Percentiles rank a stretch among this genome's conserved stretches.
Evolutionary conservation across 306 rosid genomes (phyloP).

Genomic region (Oxytropis ochrocephala): DNA sequence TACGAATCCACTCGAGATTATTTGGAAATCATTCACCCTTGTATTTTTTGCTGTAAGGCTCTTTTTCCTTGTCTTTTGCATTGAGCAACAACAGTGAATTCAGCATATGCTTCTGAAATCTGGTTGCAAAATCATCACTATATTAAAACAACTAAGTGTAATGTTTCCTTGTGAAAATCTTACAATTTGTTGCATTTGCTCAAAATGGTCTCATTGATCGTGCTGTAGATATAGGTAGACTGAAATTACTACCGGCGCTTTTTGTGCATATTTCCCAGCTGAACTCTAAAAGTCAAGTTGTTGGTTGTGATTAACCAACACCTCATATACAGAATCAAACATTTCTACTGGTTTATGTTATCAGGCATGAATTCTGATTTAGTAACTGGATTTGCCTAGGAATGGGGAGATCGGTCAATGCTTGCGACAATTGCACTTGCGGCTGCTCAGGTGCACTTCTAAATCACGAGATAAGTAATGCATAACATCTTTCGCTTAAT

Average conservation of each 20-base stretch:
- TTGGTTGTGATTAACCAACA: neutral
- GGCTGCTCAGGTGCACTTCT: constrained; percentile 82
- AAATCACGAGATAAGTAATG: neutral
- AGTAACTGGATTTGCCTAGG: constrained; percentile 45
- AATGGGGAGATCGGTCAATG: constrained; percentile 99
- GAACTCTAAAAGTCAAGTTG: neutral
- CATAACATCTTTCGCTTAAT: neutral
- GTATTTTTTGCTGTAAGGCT: constrained; percentile 88
- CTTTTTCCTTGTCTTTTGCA: constrained; percentile 3
- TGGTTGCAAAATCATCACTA: constrained; percentile 1
- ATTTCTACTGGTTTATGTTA: neutral
- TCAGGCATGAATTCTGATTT: constrained; percentile 7
- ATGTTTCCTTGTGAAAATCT: constrained; percentile 8
- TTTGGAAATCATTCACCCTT: constrained; percentile 95
- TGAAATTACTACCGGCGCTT: neutral
- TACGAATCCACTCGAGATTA: constrained; percentile 74
- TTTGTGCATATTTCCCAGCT: neutral
- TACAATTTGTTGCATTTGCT: neutral
- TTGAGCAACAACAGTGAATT: neutral
- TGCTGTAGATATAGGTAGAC: neutral
- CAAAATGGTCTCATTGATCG: neutral
- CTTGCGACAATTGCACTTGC: constrained; percentile 95
- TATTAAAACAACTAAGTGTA: neutral
- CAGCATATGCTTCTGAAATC: neutral
- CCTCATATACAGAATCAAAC: neutral